Evolutionary conservation across 2,329 filamentous ascomycete species (phyloP).

Genomic region (Fusarium camptoceras): DNA sequence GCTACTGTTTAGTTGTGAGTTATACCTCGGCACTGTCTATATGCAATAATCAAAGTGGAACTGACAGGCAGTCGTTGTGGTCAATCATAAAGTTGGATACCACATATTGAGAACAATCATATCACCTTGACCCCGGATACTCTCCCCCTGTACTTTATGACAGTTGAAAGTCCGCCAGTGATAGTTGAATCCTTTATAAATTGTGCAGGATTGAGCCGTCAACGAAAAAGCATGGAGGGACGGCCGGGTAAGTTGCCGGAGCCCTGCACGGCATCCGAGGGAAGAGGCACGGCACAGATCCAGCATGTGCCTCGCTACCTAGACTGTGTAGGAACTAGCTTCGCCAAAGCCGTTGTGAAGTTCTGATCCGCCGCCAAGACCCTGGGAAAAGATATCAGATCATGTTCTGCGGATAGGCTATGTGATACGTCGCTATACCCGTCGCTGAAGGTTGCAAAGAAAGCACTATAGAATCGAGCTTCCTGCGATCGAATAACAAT

Average conservation of each 20-base stretch:
- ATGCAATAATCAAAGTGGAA: not conserved
- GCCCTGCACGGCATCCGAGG: not conserved
- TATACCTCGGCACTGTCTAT: not conserved
- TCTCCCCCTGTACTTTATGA: not conserved
- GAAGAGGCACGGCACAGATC: not conserved
- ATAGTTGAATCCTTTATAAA: not conserved
- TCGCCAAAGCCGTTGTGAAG: not conserved
- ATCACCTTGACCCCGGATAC: not conserved
- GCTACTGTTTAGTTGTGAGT: not conserved
- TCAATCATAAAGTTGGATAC: not conserved
- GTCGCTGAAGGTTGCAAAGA: not conserved
- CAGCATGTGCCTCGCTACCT: not conserved
- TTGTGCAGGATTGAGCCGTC: not conserved
- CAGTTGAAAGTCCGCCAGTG: constrained; percentile 1
- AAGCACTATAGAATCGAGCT: not conserved
- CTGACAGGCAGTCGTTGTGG: not conserved
- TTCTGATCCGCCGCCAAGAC: not conserved
- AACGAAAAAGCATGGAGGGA: not conserved
- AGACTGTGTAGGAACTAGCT: not conserved
- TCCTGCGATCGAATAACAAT: not conserved
- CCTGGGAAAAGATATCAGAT: not conserved
- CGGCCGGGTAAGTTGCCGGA: not conserved
- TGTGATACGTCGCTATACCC: not conserved
- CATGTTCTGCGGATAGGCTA: not conserved
- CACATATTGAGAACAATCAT: not conserved